A percentile compares a stretch with the other conserved stretches of the same genome.
phyloP scores from a whole-genome alignment of 2,329 filamentous ascomycete species.

The Helotiales sp. region DNA sequence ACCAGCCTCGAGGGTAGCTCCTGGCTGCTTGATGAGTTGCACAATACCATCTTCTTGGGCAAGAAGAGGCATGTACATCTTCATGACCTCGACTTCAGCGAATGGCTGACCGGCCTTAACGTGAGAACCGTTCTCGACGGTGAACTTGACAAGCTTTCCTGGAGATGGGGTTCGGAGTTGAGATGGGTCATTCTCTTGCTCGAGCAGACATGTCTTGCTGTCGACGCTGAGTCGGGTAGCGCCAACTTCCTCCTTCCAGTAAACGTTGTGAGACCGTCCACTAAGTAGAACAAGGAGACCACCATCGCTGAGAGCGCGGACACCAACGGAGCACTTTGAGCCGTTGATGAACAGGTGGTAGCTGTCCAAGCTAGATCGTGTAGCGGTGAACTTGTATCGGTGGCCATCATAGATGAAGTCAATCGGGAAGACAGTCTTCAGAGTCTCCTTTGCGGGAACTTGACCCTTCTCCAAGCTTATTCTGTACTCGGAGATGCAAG shows the following conservation, averaged over 20 bases:
- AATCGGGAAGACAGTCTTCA: conserved; percentile 96
- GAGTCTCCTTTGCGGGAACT: conserved; percentile 91
- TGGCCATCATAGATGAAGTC: conserved; percentile 98
- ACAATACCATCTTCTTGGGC: conserved; percentile 94
- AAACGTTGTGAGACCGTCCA: conserved; percentile 94
- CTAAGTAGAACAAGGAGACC: conserved; percentile 87
- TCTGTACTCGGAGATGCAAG: conserved; percentile 83
- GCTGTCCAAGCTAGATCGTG: conserved; percentile 85
- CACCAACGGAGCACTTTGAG: conserved; percentile 90
- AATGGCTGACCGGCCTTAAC: conserved; percentile 90
- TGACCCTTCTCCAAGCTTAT: conserved; percentile 93
- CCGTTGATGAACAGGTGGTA: conserved; percentile 99
- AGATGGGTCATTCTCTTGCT: conserved; percentile 98
- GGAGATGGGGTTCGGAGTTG: conserved; percentile 93
- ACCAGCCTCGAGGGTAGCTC: conserved; percentile 94
- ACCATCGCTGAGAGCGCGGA: conserved; percentile 89
- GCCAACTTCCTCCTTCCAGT: conserved; percentile 99
- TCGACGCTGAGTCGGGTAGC: conserved; percentile 95
- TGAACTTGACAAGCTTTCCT: conserved; percentile 97
- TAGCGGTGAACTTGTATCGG: conserved; percentile 98
- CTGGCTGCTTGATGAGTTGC: conserved; percentile 98
- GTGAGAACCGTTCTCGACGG: conserved; percentile 92
- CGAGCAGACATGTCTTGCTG: conserved; percentile 94
- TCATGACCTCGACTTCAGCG: conserved; percentile 99
- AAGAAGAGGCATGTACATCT: conserved; percentile 99